A percentile compares a stretch with the other conserved stretches of the same genome.
Conservation (phyloP, 768 basidiomycete species). For the Mycena leptocephala region DNA sequence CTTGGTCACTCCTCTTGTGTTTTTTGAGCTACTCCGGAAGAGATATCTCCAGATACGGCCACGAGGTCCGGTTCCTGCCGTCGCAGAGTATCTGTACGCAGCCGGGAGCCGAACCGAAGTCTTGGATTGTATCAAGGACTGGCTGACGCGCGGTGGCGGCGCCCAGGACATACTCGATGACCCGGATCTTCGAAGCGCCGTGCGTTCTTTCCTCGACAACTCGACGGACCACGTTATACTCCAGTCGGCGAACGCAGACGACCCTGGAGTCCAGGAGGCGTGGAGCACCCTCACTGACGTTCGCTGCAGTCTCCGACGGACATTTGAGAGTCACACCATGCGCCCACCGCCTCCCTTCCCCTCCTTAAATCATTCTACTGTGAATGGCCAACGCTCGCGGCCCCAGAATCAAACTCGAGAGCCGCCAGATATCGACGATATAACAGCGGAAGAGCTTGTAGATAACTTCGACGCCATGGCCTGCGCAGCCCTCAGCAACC, state of each 20-base stretch:
- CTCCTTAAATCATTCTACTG: constrained; percentile 40
- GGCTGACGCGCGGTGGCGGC: constrained; percentile 83
- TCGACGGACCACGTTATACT: constrained; percentile 68
- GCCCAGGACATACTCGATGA: constrained; percentile 88
- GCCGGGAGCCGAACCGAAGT: constrained; percentile 74
- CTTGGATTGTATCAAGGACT: constrained; percentile 76
- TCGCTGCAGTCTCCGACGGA: constrained; percentile 56
- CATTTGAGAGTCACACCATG: constrained; percentile 72
- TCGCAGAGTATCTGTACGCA: constrained; percentile 65
- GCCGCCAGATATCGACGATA: constrained; percentile 75
- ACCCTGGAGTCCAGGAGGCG: constrained; percentile 62
- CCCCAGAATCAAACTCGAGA: constrained; percentile 60
- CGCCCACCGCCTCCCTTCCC: constrained; percentile 65
- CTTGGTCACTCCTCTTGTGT: constrained; percentile 85
- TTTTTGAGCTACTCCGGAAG: constrained; percentile 90
- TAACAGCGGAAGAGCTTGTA: constrained; percentile 81
- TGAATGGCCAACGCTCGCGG: constrained; percentile 46
- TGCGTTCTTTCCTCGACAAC: constrained; percentile 74
- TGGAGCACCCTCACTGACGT: constrained; percentile 63
- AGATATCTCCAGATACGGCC: constrained; percentile 73
- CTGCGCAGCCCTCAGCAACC: constrained; percentile 80
- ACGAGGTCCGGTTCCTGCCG: constrained; percentile 57
- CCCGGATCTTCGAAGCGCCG: constrained; percentile 69
- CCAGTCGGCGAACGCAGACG: constrained; percentile 58
- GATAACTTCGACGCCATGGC: constrained; percentile 86